Evolutionary conservation across 2,329 filamentous ascomycete genomes (phyloP).

Genomic region (Parafenestella ontariensis): DNA sequence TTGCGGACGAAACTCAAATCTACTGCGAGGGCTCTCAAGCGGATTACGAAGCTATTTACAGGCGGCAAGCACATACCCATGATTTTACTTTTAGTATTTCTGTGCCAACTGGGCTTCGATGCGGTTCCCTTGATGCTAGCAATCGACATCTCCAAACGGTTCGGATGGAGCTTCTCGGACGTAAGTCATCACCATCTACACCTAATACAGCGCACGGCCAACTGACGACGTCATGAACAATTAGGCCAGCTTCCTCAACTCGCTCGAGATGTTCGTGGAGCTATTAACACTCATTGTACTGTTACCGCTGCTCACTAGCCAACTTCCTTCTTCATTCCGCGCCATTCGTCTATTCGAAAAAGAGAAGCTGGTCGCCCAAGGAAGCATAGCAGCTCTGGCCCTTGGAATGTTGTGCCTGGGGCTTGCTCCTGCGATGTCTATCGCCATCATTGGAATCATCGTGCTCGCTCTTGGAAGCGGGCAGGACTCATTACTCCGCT

Average conservation of each 20-base stretch:
- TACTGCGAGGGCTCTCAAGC: background rate
- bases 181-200: slow-evolving; percentile 10
- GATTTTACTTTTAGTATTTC: slow-evolving; percentile 18
- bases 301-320: slow-evolving; percentile 13
- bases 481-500: slow-evolving; percentile 26
- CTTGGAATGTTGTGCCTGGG: slow-evolving; percentile 17
- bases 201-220: background rate
- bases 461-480: slow-evolving; percentile 23
- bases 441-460: slow-evolving; percentile 21
- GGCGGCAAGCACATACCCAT: slow-evolving; percentile 14
- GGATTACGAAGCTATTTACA: slow-evolving; percentile 1
- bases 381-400: slow-evolving; percentile 15
- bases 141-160: slow-evolving; percentile 27
- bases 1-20: background rate
- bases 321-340: slow-evolving; percentile 4
- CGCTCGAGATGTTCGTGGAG: slow-evolving; percentile 26
- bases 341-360: slow-evolving; percentile 5
- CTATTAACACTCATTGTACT: slow-evolving; percentile 14
- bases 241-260: slow-evolving; percentile 26
- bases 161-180: slow-evolving; percentile 23
- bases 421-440: slow-evolving; percentile 13
- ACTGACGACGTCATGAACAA: background rate
- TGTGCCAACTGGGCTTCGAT: slow-evolving; percentile 27
- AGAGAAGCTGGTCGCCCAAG: slow-evolving; percentile 13
- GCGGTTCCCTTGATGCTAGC: slow-evolving; percentile 22